phyloP scores from a whole-genome alignment of 2,329 filamentous ascomycete genomes.

The Fusarium pilosicola region DNA sequence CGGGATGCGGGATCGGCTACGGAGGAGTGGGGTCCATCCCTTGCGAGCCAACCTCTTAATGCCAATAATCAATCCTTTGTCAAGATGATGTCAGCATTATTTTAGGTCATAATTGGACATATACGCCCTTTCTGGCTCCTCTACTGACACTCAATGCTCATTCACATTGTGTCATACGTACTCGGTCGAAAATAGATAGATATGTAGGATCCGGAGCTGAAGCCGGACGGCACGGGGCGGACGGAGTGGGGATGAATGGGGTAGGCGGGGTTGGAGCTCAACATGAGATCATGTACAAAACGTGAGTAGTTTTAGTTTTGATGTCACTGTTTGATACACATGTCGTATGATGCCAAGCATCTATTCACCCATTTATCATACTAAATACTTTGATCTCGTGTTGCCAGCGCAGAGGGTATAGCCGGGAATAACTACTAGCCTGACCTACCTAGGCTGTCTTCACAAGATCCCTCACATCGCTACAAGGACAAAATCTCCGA shows the following conservation, averaged over 20 bases:
- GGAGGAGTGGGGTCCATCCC: slow-evolving; percentile 12
- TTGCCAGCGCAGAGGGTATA: not conserved
- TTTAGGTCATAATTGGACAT: not conserved
- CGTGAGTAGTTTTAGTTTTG: not conserved
- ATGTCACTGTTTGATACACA: not conserved
- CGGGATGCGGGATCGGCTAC: slow-evolving; percentile 1
- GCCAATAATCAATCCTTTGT: not conserved
- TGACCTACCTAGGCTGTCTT: not conserved
- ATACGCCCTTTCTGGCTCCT: not conserved
- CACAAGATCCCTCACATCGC: too few relatives aligned
- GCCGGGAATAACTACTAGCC: not conserved
- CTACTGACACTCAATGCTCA: not conserved
- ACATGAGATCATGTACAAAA: slow-evolving; percentile 2
- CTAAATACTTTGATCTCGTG: not conserved
- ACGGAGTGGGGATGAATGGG: not conserved
- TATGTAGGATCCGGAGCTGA: not conserved
- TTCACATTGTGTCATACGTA: not conserved
- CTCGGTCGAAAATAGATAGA: not conserved
- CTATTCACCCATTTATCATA: not conserved
- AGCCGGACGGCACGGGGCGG: slow-evolving; percentile 4
- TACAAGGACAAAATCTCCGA: not conserved
- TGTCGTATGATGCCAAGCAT: not conserved
- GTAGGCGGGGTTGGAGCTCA: not conserved
- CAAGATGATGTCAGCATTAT: not conserved
- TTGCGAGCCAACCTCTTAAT: too few relatives aligned